Base-by-base conservation (phyloP, 2,329 filamentous ascomycete species). In the Trichoderma gracile region DNA sequence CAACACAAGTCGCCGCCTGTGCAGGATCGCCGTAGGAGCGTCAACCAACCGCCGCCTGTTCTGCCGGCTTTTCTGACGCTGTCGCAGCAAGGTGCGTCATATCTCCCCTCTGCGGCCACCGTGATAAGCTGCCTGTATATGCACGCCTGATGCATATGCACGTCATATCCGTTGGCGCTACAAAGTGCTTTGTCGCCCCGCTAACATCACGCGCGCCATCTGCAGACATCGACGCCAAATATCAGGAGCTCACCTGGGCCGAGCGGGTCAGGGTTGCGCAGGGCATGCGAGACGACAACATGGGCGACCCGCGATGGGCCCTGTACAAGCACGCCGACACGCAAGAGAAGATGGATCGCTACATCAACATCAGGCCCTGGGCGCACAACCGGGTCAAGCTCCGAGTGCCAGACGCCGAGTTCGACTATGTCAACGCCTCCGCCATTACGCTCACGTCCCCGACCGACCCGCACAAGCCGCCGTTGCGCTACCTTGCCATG, bases 291-390 rank as follows among this genome's bases (percentile, higher is more conserved):
- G 79, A 80, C 73, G 73, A 76, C 14, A 65, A 60, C 49, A 67
- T 72, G 23, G 65, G 71, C 8, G 71, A 76, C 23, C 71, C 68
- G 59, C 75, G 69, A 68, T 79, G 78, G 78, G 69, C 70, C 7
- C 69, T 71, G 23, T 78, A 73, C 63, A 76, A 75, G 64, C 77
- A 78, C 57, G 65, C 69, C 12, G 74, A 78, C 42, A 63, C 59
- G 5, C 68, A 70, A 43, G 68, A 70, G 59, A 73, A 71, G 65
- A 78, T 94, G 69, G 96, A 98, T 76, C 88, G 95, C 63, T 99
- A 98, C 78, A 76, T 82, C 61, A 97, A 98, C 73, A 92, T 99
- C 68, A 89, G 93, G 73, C 92, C 93, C 0, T 99, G 91, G 87
- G 88, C 90, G 67, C 88, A 91, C 73, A 96, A 96, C 73, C 88